Conservation (phyloP, 2,329 filamentous ascomycete species). For the Diaporthe vexans region DNA sequence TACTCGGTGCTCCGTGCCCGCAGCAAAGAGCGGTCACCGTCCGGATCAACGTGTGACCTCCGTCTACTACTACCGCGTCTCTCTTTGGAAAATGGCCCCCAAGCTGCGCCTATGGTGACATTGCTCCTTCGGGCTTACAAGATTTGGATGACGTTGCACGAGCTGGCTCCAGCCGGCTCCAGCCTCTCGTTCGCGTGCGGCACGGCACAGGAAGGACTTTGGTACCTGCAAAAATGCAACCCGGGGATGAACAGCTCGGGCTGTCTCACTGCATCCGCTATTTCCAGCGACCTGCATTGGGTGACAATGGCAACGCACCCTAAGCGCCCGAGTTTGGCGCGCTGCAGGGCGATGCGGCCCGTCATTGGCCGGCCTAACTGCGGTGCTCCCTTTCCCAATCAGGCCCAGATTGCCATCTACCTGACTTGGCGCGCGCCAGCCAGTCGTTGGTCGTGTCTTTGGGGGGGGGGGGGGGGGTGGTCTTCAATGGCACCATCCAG, state of each 20-base stretch:
- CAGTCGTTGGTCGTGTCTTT: conserved; percentile 35
- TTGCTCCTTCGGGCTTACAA: neutral
- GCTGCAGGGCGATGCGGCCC: conserved; percentile 23
- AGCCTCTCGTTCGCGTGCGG: neutral
- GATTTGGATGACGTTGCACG: neutral
- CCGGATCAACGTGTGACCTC: neutral
- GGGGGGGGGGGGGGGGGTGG: too few species aligned
- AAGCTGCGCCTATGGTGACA: conserved; percentile 14
- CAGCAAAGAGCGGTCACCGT: conserved; percentile 32
- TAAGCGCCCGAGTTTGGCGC: conserved; percentile 41
- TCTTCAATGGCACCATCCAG: conserved; percentile 4
- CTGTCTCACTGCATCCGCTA: conserved; percentile 14
- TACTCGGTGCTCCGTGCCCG: too few species aligned
- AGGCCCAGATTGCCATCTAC: conserved; percentile 33
- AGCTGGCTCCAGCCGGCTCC: too few species aligned
- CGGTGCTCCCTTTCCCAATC: conserved; percentile 20
- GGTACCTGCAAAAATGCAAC: neutral
- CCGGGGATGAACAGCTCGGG: neutral
- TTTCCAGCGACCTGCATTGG: conserved; percentile 32
- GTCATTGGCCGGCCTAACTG: conserved; percentile 37
- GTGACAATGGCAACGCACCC: conserved; percentile 38
- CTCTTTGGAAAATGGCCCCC: neutral
- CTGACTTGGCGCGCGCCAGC: conserved; percentile 42
- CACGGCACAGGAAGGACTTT: conserved; percentile 1
- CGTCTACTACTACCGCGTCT: too few species aligned